phyloP scores from a whole-genome alignment of 2,329 filamentous ascomycete species.

The Coniella vitis region DNA sequence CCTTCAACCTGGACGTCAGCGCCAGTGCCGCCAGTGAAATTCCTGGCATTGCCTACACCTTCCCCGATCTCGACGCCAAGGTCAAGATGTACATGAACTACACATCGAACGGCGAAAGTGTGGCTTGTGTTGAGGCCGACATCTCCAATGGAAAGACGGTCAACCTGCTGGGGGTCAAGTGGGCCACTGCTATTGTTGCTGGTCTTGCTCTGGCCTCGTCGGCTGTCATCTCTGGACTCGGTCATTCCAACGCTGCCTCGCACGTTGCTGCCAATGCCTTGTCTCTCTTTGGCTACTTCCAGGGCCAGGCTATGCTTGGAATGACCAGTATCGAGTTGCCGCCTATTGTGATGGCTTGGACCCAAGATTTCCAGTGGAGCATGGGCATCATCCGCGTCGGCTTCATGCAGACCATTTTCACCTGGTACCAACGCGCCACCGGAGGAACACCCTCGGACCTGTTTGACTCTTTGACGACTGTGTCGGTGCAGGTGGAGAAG shows the following conservation, averaged over 20 bases:
- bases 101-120: conserved; percentile 50
- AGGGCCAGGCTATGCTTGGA: conserved; percentile 85
- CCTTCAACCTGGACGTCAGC: conserved; percentile 60
- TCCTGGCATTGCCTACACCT: conserved; percentile 78
- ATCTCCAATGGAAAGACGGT: conserved; percentile 92
- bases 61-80: conserved; percentile 85
- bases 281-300: conserved; percentile 92
- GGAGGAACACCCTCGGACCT: conserved; percentile 77
- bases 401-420: conserved; percentile 85
- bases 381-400: conserved; percentile 87
- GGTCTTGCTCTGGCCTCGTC: conserved; percentile 78
- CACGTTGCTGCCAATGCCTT: conserved; percentile 91
- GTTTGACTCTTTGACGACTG: conserved; percentile 64
- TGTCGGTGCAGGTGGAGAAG: conserved; percentile 80
- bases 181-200: conserved; percentile 82
- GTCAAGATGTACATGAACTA: conserved; percentile 77
- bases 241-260: conserved; percentile 88
- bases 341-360: conserved; percentile 87
- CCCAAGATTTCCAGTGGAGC: conserved; percentile 96
- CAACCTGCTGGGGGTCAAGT: conserved; percentile 80
- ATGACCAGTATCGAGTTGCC: conserved; percentile 76
- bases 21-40: conserved; percentile 54
- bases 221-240: conserved; percentile 80
- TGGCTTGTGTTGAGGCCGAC: conserved; percentile 82
- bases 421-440: conserved; percentile 93